These are phyloP conservation scores for Haplosporangium sp. DNA, from an alignment of 371 early-diverging fungal species.

Conservation along the genomic window DNA sequence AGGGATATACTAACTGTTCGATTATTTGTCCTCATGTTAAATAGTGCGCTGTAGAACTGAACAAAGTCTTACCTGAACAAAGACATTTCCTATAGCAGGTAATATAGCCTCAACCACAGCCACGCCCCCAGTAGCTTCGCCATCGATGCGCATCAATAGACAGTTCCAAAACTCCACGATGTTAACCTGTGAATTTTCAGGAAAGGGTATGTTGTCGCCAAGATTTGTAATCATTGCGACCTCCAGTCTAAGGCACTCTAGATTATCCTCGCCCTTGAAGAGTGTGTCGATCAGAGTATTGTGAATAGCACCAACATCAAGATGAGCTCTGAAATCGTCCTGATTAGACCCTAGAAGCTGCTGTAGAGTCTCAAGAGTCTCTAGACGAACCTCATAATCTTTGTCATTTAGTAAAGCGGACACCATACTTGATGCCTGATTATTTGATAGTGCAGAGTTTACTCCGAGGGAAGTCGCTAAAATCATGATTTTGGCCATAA, in stretches of 20 bases:
- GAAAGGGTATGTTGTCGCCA: conserved; percentile 55
- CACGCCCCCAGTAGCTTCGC: conserved; percentile 44
- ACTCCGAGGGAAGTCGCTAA: conserved; percentile 49
- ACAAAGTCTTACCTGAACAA: conserved; percentile 39
- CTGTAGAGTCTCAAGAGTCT: conserved; percentile 60
- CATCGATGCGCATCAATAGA: conserved; percentile 43
- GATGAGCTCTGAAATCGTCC: conserved; percentile 33
- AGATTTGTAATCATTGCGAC: conserved; percentile 58
- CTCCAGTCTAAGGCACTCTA: conserved; percentile 66
- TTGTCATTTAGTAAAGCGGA: conserved; percentile 54
- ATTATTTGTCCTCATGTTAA: not conserved
- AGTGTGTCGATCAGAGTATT: conserved; percentile 61
- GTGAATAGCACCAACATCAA: conserved; percentile 44
- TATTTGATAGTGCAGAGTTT: conserved; percentile 27
- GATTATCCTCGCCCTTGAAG: conserved; percentile 62
- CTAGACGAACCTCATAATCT: conserved; percentile 74
- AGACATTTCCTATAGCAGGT: conserved; percentile 50
- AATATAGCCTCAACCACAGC: conserved; percentile 54
- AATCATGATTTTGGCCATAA: conserved; percentile 59
- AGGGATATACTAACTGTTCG: not conserved
- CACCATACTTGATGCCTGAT: conserved; percentile 44
- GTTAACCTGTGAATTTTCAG: conserved; percentile 29
- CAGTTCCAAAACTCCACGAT: conserved; percentile 56
- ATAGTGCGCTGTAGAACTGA: not conserved
- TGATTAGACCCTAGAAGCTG: conserved; percentile 31